Evolutionary conservation across 2,329 filamentous ascomycete genomes (phyloP), one percentile per base, ranked within the genome.

Genomic region (Xylaria digitata): DNA sequence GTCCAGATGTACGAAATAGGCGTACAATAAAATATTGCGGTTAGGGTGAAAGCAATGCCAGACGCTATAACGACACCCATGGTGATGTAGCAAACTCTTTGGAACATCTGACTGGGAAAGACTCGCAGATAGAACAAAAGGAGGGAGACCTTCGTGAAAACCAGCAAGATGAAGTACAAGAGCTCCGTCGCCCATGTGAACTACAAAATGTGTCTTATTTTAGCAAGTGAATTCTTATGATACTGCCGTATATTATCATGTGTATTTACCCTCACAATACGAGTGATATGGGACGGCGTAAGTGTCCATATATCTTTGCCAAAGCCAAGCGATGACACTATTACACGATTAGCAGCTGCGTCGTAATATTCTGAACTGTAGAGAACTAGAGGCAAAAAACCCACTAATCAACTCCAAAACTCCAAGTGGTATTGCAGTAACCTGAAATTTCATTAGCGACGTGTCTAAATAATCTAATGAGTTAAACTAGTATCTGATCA

Each of bases 281-380:
- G 60, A 23, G 65, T 67, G 49, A 67, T 67, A 15, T 17, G 60
- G 15, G 15, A 42, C 6, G 60, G 60, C n/a, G 55, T 57, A 15
- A 67, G 43, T 50, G 65, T 67, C 65, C 60, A 67, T 53, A 64
- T 67, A 19, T 67, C 65, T n/a, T 56, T 63, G 30, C 65, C 65
- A 37, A 67, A 67, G 48, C 65, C 65, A 45, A 59, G 23, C 0
- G 55, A 17, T 37, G 65, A 63, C 65, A 67, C 65, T 67, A 46
- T 42, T 32, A 23, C 21, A 53, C 34, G 26, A 48, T 67, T 60
- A 63, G 59, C 45, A 37, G 46, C 53, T 49, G 64, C n/a, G 17
- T 37, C 34, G 15, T 42, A 49, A 17, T 30, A 30, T 42, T 55
- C 23, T 52, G 21, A 49, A 17, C 26, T 40, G 37, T 50, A 13